Conservation (phyloP, 768 basidiomycete genomes). For the Russula earlei region DNA sequence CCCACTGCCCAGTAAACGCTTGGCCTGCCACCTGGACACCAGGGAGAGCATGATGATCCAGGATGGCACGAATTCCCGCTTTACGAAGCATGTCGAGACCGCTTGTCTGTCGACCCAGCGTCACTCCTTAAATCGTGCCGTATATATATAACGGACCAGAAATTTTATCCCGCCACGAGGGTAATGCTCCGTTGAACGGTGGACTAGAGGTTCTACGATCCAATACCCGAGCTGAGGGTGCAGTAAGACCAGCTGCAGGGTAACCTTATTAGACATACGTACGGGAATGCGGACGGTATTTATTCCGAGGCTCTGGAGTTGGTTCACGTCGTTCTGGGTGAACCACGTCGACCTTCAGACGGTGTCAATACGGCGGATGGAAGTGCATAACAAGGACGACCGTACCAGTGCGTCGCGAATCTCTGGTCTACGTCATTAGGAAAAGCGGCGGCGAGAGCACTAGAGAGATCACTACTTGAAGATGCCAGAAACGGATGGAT, state of each 20-base stretch:
- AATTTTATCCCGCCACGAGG: constrained; percentile 60
- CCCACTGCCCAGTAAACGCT: constrained; percentile 59
- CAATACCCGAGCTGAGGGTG: constrained; percentile 61
- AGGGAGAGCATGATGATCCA: constrained; percentile 64
- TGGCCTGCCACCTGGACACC: constrained; percentile 56
- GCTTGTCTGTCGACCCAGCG: constrained; percentile 35
- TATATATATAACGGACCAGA: constrained; percentile 34
- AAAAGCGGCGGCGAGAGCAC: constrained; percentile 51
- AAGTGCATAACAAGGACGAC: not conserved
- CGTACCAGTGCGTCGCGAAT: constrained; percentile 53
- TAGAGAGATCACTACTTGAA: constrained; percentile 22
- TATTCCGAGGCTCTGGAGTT: constrained; percentile 45
- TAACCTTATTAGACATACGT: constrained; percentile 18
- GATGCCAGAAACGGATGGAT: constrained; percentile 35
- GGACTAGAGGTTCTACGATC: constrained; percentile 66
- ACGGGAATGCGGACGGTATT: constrained; percentile 76
- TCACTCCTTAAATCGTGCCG: not conserved
- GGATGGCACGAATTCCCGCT: constrained; percentile 57
- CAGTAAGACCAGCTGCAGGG: not conserved
- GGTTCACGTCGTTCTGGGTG: constrained; percentile 47
- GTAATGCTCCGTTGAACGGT: constrained; percentile 50
- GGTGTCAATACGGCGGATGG: not conserved
- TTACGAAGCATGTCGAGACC: constrained; percentile 50
- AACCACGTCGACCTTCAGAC: constrained; percentile 58
- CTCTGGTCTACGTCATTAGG: constrained; percentile 47